phyloP scores from a whole-genome alignment of 805 yeast genomes.

The Candida cerambycidarum region DNA sequence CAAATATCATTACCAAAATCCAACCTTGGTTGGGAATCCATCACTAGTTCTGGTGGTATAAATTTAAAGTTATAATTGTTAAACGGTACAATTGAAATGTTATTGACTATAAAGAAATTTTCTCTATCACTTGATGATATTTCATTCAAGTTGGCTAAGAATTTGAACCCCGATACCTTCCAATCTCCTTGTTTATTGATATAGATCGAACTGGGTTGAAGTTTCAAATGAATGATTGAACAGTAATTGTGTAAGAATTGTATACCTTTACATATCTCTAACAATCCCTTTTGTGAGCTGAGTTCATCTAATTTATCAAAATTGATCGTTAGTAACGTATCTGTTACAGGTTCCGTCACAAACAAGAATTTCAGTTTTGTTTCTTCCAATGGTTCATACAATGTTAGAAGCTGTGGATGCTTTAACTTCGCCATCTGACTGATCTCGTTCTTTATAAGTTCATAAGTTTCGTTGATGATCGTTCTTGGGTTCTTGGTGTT shows the following conservation, averaged over 20 bases:
- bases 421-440: slow-evolving; percentile 73
- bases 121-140: slow-evolving; percentile 45
- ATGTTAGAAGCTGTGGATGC: slow-evolving; percentile 83
- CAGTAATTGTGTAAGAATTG: slow-evolving; percentile 81
- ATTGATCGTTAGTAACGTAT: slow-evolving; percentile 45
- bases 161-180: slow-evolving; percentile 78
- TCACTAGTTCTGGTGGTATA: slow-evolving; percentile 80
- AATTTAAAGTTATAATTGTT: slow-evolving; percentile 70
- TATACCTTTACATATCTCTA: slow-evolving; percentile 74
- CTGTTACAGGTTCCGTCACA: slow-evolving; percentile 78
- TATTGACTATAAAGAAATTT: slow-evolving; percentile 67
- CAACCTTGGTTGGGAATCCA: slow-evolving; percentile 54
- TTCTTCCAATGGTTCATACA: slow-evolving; percentile 89
- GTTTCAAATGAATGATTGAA: slow-evolving; percentile 69
- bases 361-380: slow-evolving; percentile 74
- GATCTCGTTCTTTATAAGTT: slow-evolving; percentile 65
- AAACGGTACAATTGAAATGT: slow-evolving; percentile 78
- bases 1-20: slow-evolving; percentile 77
- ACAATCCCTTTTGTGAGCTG: slow-evolving; percentile 75
- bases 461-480: slow-evolving; percentile 61
- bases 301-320: slow-evolving; percentile 57
- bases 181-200: slow-evolving; percentile 88
- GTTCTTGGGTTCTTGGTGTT: slow-evolving; percentile 47
- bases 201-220: slow-evolving; percentile 75
- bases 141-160: slow-evolving; percentile 50